Percentiles rank a stretch among this genome's conserved stretches.
Evolutionary conservation across 371 early-diverging fungal species (phyloP).

Genomic region (Zychaea mexicana): DNA sequence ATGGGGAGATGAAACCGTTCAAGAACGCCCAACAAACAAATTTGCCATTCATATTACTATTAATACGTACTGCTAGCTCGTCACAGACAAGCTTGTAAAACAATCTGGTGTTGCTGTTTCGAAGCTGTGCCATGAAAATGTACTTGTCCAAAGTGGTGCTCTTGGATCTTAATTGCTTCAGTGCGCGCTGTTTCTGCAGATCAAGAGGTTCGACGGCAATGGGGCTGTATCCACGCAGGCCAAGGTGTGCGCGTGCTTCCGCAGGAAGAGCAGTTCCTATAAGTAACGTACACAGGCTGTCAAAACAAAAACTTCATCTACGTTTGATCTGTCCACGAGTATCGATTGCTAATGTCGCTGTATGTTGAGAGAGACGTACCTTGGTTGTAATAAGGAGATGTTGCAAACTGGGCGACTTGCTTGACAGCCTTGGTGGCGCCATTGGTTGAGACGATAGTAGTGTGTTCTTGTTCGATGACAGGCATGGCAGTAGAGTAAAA

Average conservation of each 20-base stretch:
- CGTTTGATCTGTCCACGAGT: neutral
- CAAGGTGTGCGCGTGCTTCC: constrained; percentile 24
- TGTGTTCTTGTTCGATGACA: constrained; percentile 6
- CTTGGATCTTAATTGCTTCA: constrained; percentile 69
- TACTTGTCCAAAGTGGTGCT: constrained; percentile 75
- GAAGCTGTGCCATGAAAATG: constrained; percentile 78
- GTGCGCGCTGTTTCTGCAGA: constrained; percentile 72
- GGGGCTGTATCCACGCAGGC: constrained; percentile 73
- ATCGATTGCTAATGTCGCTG: no score
- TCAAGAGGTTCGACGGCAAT: constrained; percentile 70
- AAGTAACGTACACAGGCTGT: neutral
- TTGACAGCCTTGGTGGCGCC: neutral
- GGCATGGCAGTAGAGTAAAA: constrained; percentile 6
- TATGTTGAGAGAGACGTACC: constrained; percentile 4
- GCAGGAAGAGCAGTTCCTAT: constrained; percentile 16
- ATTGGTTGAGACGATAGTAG: constrained; percentile 2
- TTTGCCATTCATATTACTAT: neutral
- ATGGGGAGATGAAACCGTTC: neutral
- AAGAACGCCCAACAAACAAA: neutral
- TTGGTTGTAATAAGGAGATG: constrained; percentile 28
- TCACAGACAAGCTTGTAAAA: constrained; percentile 80
- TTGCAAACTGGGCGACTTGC: constrained; percentile 9
- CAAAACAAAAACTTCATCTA: neutral
- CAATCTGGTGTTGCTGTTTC: constrained; percentile 75
- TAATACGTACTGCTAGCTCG: constrained; percentile 63